phyloP scores from a whole-genome alignment of 495 filamentous ascomycete species.

The Massariosphaeria phaeospora region DNA sequence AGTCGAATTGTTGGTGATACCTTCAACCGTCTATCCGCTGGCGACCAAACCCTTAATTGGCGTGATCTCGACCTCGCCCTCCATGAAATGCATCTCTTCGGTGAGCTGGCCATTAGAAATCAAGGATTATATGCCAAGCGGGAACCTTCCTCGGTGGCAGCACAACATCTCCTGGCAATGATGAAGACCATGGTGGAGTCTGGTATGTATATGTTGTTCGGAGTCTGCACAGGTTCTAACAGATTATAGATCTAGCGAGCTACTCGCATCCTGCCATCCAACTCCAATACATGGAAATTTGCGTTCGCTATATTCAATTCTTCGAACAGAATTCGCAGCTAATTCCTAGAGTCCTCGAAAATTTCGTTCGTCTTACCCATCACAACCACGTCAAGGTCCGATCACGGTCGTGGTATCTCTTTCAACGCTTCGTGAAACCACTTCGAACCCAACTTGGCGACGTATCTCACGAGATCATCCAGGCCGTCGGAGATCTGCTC shows the following conservation, averaged over 20 bases:
- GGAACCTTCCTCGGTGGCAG: slow-evolving; percentile 65
- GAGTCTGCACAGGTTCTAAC: not conserved
- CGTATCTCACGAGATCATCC: slow-evolving; percentile 81
- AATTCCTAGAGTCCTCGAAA: slow-evolving; percentile 82
- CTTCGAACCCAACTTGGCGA: slow-evolving; percentile 77
- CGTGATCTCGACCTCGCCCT: slow-evolving; percentile 92
- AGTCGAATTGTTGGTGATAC: slow-evolving; percentile 75
- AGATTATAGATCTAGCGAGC: slow-evolving; percentile 61
- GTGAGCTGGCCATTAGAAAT: slow-evolving; percentile 80
- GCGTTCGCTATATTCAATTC: slow-evolving; percentile 86
- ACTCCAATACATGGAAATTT: slow-evolving; percentile 96
- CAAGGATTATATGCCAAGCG: slow-evolving; percentile 79
- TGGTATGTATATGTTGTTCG: slow-evolving; percentile 49
- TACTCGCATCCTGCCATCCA: slow-evolving; percentile 88
- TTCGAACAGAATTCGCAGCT: slow-evolving; percentile 75
- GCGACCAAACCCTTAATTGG: slow-evolving; percentile 77
- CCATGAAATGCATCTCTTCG: slow-evolving; percentile 94
- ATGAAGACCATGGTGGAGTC: slow-evolving; percentile 92
- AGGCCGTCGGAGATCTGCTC: slow-evolving; percentile 81
- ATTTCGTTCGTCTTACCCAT: slow-evolving; percentile 85
- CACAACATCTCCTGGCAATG: slow-evolving; percentile 77
- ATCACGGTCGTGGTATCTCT: slow-evolving; percentile 92
- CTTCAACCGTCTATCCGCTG: slow-evolving; percentile 68
- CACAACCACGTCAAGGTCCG: slow-evolving; percentile 78
- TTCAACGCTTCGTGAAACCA: slow-evolving; percentile 87